These are phyloP conservation scores for Leonotis leonurus DNA, from an alignment of 257 asterid species.

Conservation along the genomic window DNA sequence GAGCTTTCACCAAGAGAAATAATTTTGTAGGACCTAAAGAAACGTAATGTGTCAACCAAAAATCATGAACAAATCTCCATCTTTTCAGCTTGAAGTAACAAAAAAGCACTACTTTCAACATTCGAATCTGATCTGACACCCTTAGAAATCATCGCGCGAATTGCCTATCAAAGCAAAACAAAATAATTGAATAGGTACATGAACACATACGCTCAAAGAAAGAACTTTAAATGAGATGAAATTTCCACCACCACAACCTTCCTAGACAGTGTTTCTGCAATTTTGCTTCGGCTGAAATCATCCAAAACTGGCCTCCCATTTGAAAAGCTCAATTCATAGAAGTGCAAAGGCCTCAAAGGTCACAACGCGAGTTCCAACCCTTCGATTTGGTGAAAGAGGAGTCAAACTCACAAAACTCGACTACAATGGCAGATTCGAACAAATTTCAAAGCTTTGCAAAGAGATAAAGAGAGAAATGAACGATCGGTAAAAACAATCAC, in stretches of 20 bases:
- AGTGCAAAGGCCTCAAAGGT: constrained; percentile 76
- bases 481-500: too few relatives aligned
- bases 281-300: constrained; percentile 49
- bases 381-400: too few relatives aligned
- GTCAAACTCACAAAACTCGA: too few relatives aligned
- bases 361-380: too few relatives aligned
- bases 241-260: constrained; percentile 41
- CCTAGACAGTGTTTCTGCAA: constrained; percentile 60
- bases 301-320: constrained; percentile 29
- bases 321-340: constrained; percentile 63
- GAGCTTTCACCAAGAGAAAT: constrained; percentile 81
- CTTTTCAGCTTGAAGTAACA: background rate
- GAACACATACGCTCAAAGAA: background rate
- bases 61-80: background rate
- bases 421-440: too few relatives aligned
- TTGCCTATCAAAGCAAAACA: constrained; percentile 44
- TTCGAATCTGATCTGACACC: constrained; percentile 80
- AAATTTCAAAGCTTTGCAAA: too few relatives aligned
- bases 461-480: too few relatives aligned
- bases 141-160: constrained; percentile 69
- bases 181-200: background rate
- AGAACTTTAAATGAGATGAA: background rate
- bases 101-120: constrained; percentile 30
- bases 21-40: constrained; percentile 72
- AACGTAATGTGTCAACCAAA: constrained; percentile 7